Evolutionary conservation across 1,284 basidiomycete genomes (phyloP).

Genomic region (Cyathus pygmaeus): DNA sequence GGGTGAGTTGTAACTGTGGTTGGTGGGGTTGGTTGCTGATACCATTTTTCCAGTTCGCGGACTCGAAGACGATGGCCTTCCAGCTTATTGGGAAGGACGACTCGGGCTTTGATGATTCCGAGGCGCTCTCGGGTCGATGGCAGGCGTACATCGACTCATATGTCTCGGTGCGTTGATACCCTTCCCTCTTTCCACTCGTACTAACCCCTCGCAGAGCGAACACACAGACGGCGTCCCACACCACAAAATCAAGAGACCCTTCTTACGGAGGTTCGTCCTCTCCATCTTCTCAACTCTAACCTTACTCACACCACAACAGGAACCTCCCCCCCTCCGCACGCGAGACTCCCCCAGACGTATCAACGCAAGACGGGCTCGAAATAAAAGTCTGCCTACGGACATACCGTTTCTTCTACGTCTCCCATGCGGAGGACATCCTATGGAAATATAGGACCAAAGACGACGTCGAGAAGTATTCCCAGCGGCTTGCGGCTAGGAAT

Average conservation of each 20-base stretch:
- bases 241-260: conserved; percentile 71
- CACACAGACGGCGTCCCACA: conserved; percentile 61
- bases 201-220: no score
- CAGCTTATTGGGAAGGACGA: conserved; percentile 86
- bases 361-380: conserved; percentile 72
- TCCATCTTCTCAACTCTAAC: no score
- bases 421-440: conserved; percentile 75
- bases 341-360: conserved; percentile 52
- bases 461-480: conserved; percentile 42
- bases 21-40: conserved; percentile 5
- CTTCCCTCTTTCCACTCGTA: no score
- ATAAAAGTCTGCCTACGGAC: conserved; percentile 88
- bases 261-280: conserved; percentile 83
- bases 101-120: conserved; percentile 72
- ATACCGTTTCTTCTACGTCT: conserved; percentile 87
- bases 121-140: conserved; percentile 69
- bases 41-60: conserved; percentile 50
- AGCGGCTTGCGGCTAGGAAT: conserved; percentile 36
- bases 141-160: conserved; percentile 90
- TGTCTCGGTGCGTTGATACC: no score
- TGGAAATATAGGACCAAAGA: conserved; percentile 51
- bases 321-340: conserved; percentile 53
- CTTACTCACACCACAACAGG: no score
- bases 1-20: conserved; percentile 64
- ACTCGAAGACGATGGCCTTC: conserved; percentile 73